Evolutionary conservation across 2,329 filamentous ascomycete species (phyloP).

Genomic region (Aspergillus sp.): DNA sequence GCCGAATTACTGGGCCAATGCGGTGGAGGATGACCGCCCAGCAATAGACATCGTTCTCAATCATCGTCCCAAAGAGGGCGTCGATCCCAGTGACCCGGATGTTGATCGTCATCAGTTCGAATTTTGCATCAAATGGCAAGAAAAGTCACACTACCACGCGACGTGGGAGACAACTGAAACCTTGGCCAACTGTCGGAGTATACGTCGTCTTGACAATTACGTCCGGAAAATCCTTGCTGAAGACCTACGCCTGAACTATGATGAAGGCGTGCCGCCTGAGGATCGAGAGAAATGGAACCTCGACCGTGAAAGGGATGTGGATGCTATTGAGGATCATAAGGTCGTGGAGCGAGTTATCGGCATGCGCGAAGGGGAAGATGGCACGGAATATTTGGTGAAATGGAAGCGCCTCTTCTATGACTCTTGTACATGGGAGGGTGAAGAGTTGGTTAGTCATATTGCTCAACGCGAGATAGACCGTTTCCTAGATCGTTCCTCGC

Average conservation of each 20-base stretch:
- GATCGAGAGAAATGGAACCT: constrained; percentile 91
- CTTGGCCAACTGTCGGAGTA: constrained; percentile 75
- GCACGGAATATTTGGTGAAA: constrained; percentile 88
- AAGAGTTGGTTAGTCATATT: constrained; percentile 70
- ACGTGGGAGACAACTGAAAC: constrained; percentile 85
- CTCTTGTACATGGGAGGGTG: constrained; percentile 88
- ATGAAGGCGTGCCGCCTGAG: constrained; percentile 74
- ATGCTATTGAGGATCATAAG: constrained; percentile 85
- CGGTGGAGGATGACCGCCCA: constrained; percentile 72
- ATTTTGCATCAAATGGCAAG: constrained; percentile 94
- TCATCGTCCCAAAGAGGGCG: constrained; percentile 73
- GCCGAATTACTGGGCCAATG: constrained; percentile 68
- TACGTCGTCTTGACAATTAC: constrained; percentile 92
- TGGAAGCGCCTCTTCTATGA: constrained; percentile 96
- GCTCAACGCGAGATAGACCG: constrained; percentile 90
- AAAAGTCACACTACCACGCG: constrained; percentile 89
- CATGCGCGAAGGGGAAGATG: constrained; percentile 74
- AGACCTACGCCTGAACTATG: constrained; percentile 74
- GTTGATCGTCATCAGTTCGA: constrained; percentile 71
- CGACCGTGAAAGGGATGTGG: constrained; percentile 87
- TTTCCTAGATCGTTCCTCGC: constrained; percentile 78
- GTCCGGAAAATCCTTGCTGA: constrained; percentile 78
- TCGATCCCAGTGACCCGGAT: constrained; percentile 41
- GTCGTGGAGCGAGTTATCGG: constrained; percentile 92
- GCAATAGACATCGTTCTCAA: constrained; percentile 91